phyloP scores from a whole-genome alignment of 2,329 filamentous ascomycete species.

The Graphilbum sp. region DNA sequence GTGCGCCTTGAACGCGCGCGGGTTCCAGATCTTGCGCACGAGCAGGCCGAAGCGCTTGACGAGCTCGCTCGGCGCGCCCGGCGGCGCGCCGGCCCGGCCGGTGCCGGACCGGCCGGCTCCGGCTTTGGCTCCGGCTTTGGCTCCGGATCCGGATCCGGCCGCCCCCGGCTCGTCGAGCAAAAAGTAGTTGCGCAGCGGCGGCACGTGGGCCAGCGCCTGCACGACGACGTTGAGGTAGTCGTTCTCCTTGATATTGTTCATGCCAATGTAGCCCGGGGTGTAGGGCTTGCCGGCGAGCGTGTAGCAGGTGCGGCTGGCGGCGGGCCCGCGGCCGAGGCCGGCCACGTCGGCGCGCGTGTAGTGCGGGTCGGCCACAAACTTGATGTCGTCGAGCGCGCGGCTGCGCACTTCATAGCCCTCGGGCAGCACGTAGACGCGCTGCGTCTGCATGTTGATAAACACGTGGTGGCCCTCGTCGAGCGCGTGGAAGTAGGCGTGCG shows the following conservation, averaged over 20 bases:
- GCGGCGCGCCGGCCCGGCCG: neutral
- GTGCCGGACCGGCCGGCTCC: too few species aligned
- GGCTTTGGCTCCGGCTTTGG: too few species aligned
- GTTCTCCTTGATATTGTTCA: constrained; percentile 99
- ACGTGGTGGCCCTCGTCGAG: constrained; percentile 93
- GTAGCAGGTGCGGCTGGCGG: constrained; percentile 38
- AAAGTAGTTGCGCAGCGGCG: constrained; percentile 79
- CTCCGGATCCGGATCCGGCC: too few species aligned
- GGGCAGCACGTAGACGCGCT: constrained; percentile 80
- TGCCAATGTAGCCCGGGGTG: constrained; percentile 85
- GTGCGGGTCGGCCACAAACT: constrained; percentile 85
- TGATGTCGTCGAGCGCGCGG: constrained; percentile 92
- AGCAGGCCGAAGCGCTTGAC: constrained; percentile 78
- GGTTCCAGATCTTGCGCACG: constrained; percentile 95
- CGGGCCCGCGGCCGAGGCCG: constrained; percentile 40
- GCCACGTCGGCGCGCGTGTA: constrained; percentile 69
- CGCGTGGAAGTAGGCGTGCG: constrained; percentile 93
- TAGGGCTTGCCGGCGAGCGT: constrained; percentile 76
- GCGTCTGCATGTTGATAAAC: constrained; percentile 92
- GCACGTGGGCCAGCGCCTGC: constrained; percentile 79
- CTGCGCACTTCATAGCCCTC: constrained; percentile 95
- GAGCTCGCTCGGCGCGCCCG: constrained; percentile 49
- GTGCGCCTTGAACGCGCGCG: constrained; percentile 86
- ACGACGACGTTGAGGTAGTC: constrained; percentile 95
- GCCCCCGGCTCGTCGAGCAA: constrained; percentile 48